phyloP scores from a whole-genome alignment of 1,284 basidiomycete genomes.

The Trichosporon ovoides region DNA sequence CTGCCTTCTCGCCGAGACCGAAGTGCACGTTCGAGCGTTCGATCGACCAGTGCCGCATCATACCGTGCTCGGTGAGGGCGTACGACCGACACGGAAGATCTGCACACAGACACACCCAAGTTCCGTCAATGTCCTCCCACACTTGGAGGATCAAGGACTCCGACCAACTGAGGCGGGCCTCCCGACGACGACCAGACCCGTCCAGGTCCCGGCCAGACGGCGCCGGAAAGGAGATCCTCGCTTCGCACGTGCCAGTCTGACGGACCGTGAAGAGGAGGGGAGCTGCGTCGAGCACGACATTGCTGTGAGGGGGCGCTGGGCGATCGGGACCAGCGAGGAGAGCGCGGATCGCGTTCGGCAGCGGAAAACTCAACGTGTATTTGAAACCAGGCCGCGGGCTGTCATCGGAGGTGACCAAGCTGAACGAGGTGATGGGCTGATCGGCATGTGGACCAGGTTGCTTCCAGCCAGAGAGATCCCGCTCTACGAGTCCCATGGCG shows the following conservation, averaged over 20 bases:
- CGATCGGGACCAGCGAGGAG: slow-evolving; percentile 43
- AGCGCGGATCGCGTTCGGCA: slow-evolving; percentile 39
- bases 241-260: slow-evolving; percentile 25
- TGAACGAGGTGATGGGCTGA: slow-evolving; percentile 23
- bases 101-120: slow-evolving; percentile 32
- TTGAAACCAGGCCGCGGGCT: slow-evolving; percentile 33
- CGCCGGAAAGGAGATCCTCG: slow-evolving; percentile 31
- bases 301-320: slow-evolving; percentile 46
- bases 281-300: slow-evolving; percentile 34
- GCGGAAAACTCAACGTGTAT: slow-evolving; percentile 42
- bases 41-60: slow-evolving; percentile 41
- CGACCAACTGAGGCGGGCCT: slow-evolving; percentile 29
- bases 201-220: slow-evolving; percentile 22
- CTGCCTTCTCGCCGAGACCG: slow-evolving; percentile 50
- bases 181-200: slow-evolving; percentile 21
- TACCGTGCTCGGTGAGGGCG: slow-evolving; percentile 44
- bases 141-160: slow-evolving; percentile 36
- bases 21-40: slow-evolving; percentile 41
- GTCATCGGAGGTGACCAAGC: slow-evolving; percentile 21
- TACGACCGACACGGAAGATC: slow-evolving; percentile 47
- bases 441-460: slow-evolving; percentile 13
- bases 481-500: slow-evolving; percentile 24
- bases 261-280: slow-evolving; percentile 29
- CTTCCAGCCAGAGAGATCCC: slow-evolving; percentile 24
- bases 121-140: slow-evolving; percentile 32